Percentiles rank a stretch among this genome's conserved stretches.
Evolutionary conservation across 345 rosid species (phyloP).

Genomic region (Gossypium longicalyx): DNA sequence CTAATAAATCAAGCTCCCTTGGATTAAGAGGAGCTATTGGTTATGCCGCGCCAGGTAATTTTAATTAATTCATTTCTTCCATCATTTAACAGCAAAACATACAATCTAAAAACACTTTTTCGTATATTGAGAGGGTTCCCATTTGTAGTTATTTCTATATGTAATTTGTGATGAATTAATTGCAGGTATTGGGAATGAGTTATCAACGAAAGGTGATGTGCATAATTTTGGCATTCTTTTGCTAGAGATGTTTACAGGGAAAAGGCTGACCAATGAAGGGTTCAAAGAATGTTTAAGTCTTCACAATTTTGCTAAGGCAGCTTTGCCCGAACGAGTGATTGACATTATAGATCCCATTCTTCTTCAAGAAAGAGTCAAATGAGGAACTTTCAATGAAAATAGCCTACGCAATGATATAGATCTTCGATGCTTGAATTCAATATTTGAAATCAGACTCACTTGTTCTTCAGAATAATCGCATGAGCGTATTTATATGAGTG

Average conservation of each 20-base stretch:
- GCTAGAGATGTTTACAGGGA: neutral
- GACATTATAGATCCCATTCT: neutral
- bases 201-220: neutral
- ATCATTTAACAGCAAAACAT: neutral
- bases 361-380: neutral
- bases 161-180: neutral
- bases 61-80: neutral
- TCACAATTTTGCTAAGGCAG: neutral
- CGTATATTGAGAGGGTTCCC: neutral
- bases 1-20: neutral
- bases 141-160: neutral
- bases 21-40: constrained; percentile 6
- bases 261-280: neutral
- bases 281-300: neutral
- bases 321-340: neutral
- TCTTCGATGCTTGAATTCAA: too few relatives aligned
- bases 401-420: too few relatives aligned
- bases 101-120: neutral
- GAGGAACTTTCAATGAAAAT: neutral
- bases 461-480: too few relatives aligned
- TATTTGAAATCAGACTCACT: too few relatives aligned
- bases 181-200: neutral
- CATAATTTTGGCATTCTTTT: neutral
- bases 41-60: neutral
- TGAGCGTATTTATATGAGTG: too few relatives aligned